Conservation (phyloP, 2,329 filamentous ascomycete species). For the Alternaria conjuncta region DNA sequence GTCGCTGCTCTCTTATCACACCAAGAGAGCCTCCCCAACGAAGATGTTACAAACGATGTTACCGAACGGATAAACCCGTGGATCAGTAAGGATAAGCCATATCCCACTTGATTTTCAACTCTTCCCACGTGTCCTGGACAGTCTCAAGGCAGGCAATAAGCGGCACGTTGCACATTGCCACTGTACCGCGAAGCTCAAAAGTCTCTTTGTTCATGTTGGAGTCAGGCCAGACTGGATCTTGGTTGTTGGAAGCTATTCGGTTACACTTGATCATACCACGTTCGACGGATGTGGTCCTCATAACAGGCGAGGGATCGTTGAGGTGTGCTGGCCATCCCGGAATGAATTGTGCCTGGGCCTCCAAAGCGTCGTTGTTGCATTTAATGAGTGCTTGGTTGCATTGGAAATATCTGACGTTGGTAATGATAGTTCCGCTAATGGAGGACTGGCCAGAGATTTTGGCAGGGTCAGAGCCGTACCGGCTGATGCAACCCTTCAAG, state of each 20-base stretch:
- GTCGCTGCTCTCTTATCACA: too few relatives aligned
- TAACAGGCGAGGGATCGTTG: background rate
- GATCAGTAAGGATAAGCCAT: too few relatives aligned
- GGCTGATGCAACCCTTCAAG: background rate
- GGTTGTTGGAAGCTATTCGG: background rate
- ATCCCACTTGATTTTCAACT: too few relatives aligned
- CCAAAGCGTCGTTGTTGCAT: background rate
- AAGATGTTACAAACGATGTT: too few relatives aligned
- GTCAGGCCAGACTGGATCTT: too few relatives aligned
- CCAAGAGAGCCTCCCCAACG: too few relatives aligned
- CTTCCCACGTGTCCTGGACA: too few relatives aligned
- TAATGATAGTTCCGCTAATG: background rate
- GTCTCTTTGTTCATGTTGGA: too few relatives aligned
- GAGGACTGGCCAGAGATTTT: background rate
- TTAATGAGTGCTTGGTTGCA: background rate
- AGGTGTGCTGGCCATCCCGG: background rate
- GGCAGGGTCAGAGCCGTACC: background rate
- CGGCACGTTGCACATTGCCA: too few relatives aligned
- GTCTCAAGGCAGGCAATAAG: too few relatives aligned
- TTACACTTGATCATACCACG: background rate
- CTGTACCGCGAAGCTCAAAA: too few relatives aligned
- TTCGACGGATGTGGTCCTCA: background rate
- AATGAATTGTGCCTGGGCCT: background rate
- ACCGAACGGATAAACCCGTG: too few relatives aligned
- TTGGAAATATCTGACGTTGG: background rate